Evolutionary conservation across 352 stramenopile genomes (phyloP).

Genomic region (Globisporangium paroecandrum): DNA sequence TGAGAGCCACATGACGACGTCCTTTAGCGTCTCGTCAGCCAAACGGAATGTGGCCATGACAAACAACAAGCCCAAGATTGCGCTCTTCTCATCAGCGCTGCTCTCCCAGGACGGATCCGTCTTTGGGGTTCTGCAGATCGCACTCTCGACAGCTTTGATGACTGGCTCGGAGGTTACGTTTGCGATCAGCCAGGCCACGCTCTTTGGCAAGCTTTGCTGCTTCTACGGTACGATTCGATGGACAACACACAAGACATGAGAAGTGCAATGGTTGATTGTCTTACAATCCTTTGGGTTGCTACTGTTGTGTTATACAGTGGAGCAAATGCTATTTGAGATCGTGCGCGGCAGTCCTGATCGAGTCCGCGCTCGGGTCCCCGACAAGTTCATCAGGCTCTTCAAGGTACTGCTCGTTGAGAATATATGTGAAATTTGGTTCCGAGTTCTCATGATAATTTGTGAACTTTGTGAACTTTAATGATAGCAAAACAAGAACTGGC

Average conservation of each 20-base stretch:
- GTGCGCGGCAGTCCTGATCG: constrained; percentile 51
- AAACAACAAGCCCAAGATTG: constrained; percentile 21
- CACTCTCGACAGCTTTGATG: constrained; percentile 26
- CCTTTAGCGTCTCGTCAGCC: neutral
- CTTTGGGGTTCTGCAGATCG: constrained; percentile 56
- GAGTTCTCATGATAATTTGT: neutral
- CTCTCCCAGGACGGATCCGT: constrained; percentile 38
- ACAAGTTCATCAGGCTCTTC: constrained; percentile 58
- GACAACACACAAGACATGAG: neutral
- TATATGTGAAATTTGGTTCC: neutral
- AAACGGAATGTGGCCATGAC: neutral
- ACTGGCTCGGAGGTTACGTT: constrained; percentile 4
- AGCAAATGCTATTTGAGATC: constrained; percentile 63
- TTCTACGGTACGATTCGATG: constrained; percentile 35
- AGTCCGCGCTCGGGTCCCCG: constrained; percentile 35
- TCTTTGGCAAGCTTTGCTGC: constrained; percentile 37
- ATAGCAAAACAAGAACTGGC: constrained; percentile 68
- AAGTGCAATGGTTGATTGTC: neutral
- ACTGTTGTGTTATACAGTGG: constrained; percentile 29
- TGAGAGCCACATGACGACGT: neutral
- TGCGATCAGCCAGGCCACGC: constrained; percentile 12
- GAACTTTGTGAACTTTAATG: neutral
- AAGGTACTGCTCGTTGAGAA: constrained; percentile 26
- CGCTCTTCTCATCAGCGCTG: constrained; percentile 43
- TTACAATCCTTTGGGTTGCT: neutral